phyloP scores from a whole-genome alignment of 2,329 filamentous ascomycete genomes.

The Claviceps maximensis region DNA sequence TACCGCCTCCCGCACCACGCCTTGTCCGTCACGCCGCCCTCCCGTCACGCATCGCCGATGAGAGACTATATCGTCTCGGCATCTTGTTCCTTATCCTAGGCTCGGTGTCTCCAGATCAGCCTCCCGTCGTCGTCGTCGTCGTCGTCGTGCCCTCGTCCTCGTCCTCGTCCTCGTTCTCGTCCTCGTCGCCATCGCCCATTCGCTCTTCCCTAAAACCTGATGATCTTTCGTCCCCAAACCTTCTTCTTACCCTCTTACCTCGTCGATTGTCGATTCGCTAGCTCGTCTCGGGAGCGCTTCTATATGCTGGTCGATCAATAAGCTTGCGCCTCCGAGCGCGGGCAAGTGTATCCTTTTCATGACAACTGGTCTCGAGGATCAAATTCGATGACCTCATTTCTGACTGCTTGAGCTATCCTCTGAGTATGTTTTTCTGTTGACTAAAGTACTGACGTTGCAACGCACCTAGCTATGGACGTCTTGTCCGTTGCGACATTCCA shows the following conservation, averaged over 20 bases:
- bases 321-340: slow-evolving; percentile 11
- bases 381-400: not conserved
- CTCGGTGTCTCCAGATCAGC: slow-evolving; percentile 7
- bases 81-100: slow-evolving; percentile 15
- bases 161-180: slow-evolving; percentile 5
- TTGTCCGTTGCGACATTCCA: slow-evolving; percentile 96
- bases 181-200: slow-evolving; percentile 5
- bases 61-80: slow-evolving; percentile 12
- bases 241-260: slow-evolving; percentile 10
- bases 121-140: slow-evolving; percentile 8
- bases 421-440: slow-evolving; percentile 5
- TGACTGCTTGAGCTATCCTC: not conserved
- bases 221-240: slow-evolving; percentile 5
- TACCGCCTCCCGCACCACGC: slow-evolving; percentile 23
- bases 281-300: slow-evolving; percentile 16
- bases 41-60: slow-evolving; percentile 20
- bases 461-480: slow-evolving; percentile 73
- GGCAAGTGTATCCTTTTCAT: slow-evolving; percentile 8
- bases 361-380: slow-evolving; percentile 5
- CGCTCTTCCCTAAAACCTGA: slow-evolving; percentile 1
- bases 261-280: slow-evolving; percentile 15
- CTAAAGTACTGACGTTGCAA: slow-evolving; percentile 17
- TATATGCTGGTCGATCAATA: slow-evolving; percentile 13
- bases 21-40: slow-evolving; percentile 29
- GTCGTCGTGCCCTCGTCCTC: slow-evolving; percentile 12